These are phyloP conservation scores for Oryza longistaminata DNA, from an alignment of 176 grass and related monocot species.

Conservation along the genomic window DNA sequence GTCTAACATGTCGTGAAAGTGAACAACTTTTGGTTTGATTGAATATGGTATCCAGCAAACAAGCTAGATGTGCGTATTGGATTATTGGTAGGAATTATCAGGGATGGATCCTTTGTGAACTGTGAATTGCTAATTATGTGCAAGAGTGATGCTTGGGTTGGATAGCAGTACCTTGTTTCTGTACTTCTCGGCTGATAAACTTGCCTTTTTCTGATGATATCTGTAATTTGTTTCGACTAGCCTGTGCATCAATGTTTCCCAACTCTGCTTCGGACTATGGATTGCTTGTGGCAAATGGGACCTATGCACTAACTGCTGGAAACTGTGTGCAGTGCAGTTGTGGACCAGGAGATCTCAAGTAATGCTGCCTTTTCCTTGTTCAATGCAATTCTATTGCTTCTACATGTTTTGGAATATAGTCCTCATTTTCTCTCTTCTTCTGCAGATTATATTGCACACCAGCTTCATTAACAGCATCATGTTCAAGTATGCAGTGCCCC, in stretches of 20 bases:
- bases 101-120: conserved; percentile 19
- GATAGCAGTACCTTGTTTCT: conserved; percentile 10
- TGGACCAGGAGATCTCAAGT: conserved; percentile 88
- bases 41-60: background rate
- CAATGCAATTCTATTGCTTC: conserved; percentile 4
- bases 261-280: conserved; percentile 74
- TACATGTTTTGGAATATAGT: conserved; percentile 26
- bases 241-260: conserved; percentile 66
- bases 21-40: background rate
- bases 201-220: conserved; percentile 22
- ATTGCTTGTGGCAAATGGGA: conserved; percentile 86
- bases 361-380: conserved; percentile 33
- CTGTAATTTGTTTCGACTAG: conserved; percentile 44
- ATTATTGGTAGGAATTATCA: conserved; percentile 14
- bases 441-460: conserved; percentile 82
- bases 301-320: conserved; percentile 79
- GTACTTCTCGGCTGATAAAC: background rate
- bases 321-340: conserved; percentile 92
- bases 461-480: conserved; percentile 61
- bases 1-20: background rate
- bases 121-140: background rate
- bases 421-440: background rate
- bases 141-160: conserved; percentile 17
- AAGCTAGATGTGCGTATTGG: background rate
- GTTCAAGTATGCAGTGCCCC: conserved; percentile 86